A percentile compares a stretch with the other conserved stretches of the same genome.
Conservation (phyloP, 2,329 filamentous ascomycete species). For the Aspergillus tamarii region DNA sequence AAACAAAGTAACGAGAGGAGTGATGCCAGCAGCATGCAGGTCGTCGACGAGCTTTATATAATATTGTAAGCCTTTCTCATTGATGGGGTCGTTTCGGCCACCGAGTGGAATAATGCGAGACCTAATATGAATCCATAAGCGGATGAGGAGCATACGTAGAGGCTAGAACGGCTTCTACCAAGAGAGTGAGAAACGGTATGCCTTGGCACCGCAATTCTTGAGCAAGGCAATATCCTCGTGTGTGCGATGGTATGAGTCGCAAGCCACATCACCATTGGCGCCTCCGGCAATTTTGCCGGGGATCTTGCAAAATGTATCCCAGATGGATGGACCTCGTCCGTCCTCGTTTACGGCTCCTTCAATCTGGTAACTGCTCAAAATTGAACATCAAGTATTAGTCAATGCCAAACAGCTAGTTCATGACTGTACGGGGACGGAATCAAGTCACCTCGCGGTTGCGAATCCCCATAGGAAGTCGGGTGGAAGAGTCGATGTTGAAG, state of each 20-base stretch:
- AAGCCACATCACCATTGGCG: constrained; percentile 74
- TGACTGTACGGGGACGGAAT: background rate
- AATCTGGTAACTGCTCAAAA: constrained; percentile 76
- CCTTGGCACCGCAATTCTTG: constrained; percentile 71
- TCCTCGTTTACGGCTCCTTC: constrained; percentile 76
- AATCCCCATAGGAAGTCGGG: constrained; percentile 78
- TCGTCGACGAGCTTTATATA: constrained; percentile 81
- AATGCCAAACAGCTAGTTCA: too few species aligned
- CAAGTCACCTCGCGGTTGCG: constrained; percentile 69
- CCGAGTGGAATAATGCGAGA: constrained; percentile 84
- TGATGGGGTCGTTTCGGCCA: constrained; percentile 79
- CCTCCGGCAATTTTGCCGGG: constrained; percentile 82
- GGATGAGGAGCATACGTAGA: background rate
- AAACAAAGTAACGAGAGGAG: constrained; percentile 79
- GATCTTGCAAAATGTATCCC: constrained; percentile 84
- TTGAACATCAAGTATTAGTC: constrained; percentile 5
- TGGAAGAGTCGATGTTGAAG: constrained; percentile 52
- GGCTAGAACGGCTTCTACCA: constrained; percentile 49
- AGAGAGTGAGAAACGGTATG: constrained; percentile 83
- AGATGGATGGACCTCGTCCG: constrained; percentile 80
- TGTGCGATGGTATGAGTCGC: constrained; percentile 83
- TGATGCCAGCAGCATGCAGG: constrained; percentile 74
- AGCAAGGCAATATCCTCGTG: constrained; percentile 76
- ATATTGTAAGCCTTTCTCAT: constrained; percentile 74
- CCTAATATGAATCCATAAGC: constrained; percentile 23